Percentiles rank a stretch among this genome's conserved stretches.
Conservation (phyloP, 2,329 filamentous ascomycete genomes). For the Ophiostoma novo-ulmi region DNA sequence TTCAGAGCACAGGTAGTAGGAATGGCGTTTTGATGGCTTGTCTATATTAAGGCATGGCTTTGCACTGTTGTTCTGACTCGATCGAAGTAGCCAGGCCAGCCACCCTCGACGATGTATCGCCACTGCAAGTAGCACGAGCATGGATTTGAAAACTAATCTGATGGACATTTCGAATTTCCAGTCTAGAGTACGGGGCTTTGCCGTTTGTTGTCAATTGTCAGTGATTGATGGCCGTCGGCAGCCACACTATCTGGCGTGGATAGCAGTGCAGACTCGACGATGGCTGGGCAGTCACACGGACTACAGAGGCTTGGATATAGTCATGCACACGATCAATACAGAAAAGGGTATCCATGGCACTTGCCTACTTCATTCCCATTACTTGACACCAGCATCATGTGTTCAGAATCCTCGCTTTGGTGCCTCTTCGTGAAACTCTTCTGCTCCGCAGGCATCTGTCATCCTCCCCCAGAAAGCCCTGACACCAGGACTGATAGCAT, state of each 20-base stretch:
- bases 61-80: background rate
- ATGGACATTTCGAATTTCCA: no score
- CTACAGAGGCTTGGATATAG: background rate
- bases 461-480: background rate
- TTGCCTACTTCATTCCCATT: background rate
- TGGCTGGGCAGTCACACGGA: background rate
- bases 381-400: background rate
- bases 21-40: background rate
- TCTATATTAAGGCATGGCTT: background rate
- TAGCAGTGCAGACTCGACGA: background rate
- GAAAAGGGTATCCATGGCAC: background rate
- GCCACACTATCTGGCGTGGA: background rate
- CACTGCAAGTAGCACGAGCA: background rate
- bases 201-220: no score
- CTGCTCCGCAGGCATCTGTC: background rate
- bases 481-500: background rate
- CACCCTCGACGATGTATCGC: background rate
- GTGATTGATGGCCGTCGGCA: background rate
- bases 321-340: background rate
- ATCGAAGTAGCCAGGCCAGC: background rate
- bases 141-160: background rate
- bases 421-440: background rate
- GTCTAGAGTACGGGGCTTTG: no score
- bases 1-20: background rate
- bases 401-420: background rate